Percentiles rank a stretch among this genome's conserved stretches.
Conservation (phyloP, 1,284 basidiomycete species). For the Moesziomyces globuligerus region DNA sequence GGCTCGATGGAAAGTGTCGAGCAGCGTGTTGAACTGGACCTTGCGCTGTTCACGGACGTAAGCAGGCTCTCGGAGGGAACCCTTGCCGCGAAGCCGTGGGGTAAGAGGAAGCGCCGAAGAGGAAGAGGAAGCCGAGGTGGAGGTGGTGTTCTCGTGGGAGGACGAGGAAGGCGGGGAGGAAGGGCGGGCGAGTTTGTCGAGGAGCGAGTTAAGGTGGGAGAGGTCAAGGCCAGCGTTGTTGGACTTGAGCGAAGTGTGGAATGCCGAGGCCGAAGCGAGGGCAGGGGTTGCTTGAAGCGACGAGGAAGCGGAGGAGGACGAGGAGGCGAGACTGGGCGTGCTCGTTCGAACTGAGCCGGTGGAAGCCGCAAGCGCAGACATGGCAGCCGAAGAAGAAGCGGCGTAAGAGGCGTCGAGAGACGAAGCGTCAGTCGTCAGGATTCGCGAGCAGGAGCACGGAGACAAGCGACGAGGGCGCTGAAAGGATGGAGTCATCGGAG, state of each 20-base stretch:
- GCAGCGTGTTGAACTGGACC: constrained; percentile 43
- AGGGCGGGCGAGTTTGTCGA: constrained; percentile 38
- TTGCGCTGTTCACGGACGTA: constrained; percentile 40
- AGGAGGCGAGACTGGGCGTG: constrained; percentile 27
- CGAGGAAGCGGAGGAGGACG: constrained; percentile 8
- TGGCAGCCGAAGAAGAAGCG: neutral
- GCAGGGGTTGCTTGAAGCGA: constrained; percentile 18
- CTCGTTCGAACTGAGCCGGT: constrained; percentile 17
- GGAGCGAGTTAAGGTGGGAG: constrained; percentile 42
- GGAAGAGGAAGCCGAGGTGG: constrained; percentile 17
- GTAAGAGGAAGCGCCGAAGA: constrained; percentile 28
- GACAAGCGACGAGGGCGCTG: constrained; percentile 3
- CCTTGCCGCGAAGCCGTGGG: constrained; percentile 44
- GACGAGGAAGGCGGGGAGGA: constrained; percentile 17
- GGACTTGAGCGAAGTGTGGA: constrained; percentile 25
- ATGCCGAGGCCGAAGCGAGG: constrained; percentile 12
- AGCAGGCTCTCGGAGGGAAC: constrained; percentile 28
- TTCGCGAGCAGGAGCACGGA: constrained; percentile 24
- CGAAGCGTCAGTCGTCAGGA: constrained; percentile 20
- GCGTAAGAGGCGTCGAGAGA: constrained; percentile 1
- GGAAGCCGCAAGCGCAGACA: neutral
- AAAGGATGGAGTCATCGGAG: constrained; percentile 4
- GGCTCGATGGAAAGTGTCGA: constrained; percentile 52
- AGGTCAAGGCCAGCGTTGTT: constrained; percentile 26
- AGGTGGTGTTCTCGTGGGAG: constrained; percentile 10